A percentile compares a stretch with the other conserved stretches of the same genome.
Conservation (phyloP, 495 filamentous ascomycete species). For the Pyronema omphalodes region DNA sequence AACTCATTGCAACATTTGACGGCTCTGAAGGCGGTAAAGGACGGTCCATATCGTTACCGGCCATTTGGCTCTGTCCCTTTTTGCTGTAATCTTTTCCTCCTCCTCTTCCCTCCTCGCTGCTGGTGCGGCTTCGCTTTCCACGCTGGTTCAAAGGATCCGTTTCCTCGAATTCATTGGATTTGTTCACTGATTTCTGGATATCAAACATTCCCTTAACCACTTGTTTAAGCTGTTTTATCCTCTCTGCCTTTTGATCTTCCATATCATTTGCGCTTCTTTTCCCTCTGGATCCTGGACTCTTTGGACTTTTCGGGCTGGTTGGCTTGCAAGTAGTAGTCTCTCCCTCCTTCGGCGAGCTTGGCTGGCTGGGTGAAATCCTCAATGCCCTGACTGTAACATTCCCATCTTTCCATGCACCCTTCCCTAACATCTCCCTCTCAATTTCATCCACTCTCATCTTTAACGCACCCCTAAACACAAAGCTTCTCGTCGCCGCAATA, state of each 20-base stretch:
- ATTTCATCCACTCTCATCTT: conserved; percentile 52
- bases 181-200: conserved; percentile 1
- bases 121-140: background rate
- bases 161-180: background rate
- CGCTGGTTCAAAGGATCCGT: background rate
- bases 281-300: background rate
- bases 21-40: conserved; percentile 44
- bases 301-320: no score
- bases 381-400: conserved; percentile 19
- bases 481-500: conserved; percentile 63
- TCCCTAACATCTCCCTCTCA: conserved; percentile 10
- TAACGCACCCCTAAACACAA: conserved; percentile 72
- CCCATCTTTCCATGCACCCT: conserved; percentile 15
- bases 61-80: background rate
- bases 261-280: background rate
- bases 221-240: background rate
- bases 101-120: background rate
- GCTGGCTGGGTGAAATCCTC: conserved; percentile 12
- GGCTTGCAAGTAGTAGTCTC: background rate
- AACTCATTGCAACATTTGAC: conserved; percentile 52
- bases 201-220: conserved; percentile 22
- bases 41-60: background rate
- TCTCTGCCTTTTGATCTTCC: background rate
- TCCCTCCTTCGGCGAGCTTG: background rate
- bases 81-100: background rate